These are phyloP conservation scores for Salix suchowensis DNA, from an alignment of 345 rosid genomes.

Conservation along the genomic window DNA sequence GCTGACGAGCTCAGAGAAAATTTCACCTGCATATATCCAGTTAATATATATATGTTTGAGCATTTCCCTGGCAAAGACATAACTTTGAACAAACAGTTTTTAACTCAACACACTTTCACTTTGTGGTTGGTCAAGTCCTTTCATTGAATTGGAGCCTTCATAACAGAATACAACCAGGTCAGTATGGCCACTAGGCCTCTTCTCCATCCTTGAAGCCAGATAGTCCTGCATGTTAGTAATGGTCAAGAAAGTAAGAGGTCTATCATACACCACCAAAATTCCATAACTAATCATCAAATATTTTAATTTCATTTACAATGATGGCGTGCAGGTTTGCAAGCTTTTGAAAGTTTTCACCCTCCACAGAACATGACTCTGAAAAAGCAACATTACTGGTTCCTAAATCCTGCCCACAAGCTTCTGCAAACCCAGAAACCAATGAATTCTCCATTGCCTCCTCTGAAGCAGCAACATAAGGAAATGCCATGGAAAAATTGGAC, in stretches of 20 bases:
- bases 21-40: slow-evolving; percentile 46
- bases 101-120: slow-evolving; percentile 53
- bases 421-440: slow-evolving; percentile 61
- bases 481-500: slow-evolving; percentile 89
- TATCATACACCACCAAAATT: neutral
- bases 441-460: slow-evolving; percentile 66
- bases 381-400: slow-evolving; percentile 52
- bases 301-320: slow-evolving; percentile 39
- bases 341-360: slow-evolving; percentile 57
- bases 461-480: slow-evolving; percentile 74
- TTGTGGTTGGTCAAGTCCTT: slow-evolving; percentile 34
- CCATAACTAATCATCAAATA: neutral
- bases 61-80: slow-evolving; percentile 2
- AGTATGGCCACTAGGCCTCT: slow-evolving; percentile 50
- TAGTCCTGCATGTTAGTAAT: slow-evolving; percentile 48
- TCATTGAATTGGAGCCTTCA: slow-evolving; percentile 35
- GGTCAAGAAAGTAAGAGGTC: slow-evolving; percentile 6
- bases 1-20: slow-evolving; percentile 56
- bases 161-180: slow-evolving; percentile 76
- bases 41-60: neutral
- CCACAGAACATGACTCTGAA: slow-evolving; percentile 64
- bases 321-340: slow-evolving; percentile 55
- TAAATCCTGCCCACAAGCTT: slow-evolving; percentile 55
- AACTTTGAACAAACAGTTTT: neutral
- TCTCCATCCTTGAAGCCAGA: slow-evolving; percentile 58